Evolutionary conservation across 768 basidiomycete species (phyloP).

Genomic region (Kwoniella sp.): DNA sequence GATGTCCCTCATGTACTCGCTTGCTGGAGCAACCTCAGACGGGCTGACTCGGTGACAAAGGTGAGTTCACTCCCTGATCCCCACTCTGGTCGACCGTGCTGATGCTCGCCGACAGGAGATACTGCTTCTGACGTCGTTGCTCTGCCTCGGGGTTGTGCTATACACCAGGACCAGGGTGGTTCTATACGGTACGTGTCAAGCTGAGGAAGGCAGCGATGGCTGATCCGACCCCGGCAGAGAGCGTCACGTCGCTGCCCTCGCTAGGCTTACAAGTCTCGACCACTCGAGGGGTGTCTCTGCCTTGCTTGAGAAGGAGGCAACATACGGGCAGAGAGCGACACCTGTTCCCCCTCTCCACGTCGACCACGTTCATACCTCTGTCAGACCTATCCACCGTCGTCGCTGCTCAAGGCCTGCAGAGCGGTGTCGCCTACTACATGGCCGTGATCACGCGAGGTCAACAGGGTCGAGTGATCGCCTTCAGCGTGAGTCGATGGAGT

Average conservation of each 20-base stretch:
- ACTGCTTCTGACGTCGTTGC: no score
- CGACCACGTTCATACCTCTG: conserved; percentile 34
- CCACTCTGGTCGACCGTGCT: no score
- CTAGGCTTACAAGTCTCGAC: conserved; percentile 37
- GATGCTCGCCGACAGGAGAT: no score
- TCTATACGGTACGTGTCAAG: conserved; percentile 24
- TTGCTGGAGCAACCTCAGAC: no score
- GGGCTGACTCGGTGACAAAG: no score
- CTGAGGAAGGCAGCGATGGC: no score
- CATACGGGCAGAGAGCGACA: background rate
- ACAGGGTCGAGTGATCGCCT: conserved; percentile 13
- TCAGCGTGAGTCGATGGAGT: conserved; percentile 24
- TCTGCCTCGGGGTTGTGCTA: no score
- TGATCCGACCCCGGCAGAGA: conserved; percentile 29
- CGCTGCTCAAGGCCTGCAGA: conserved; percentile 42
- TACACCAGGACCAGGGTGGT: conserved; percentile 11
- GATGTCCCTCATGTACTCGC: no score
- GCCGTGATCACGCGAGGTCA: conserved; percentile 26
- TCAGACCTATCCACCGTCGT: conserved; percentile 31
- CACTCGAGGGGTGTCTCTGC: conserved; percentile 28
- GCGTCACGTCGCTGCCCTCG: conserved; percentile 28
- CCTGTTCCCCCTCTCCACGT: conserved; percentile 14
- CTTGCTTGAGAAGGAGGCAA: conserved; percentile 1
- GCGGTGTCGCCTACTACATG: conserved; percentile 35
- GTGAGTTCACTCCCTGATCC: no score